These are phyloP conservation scores for Boletus huronensis DNA, from an alignment of 768 basidiomycete genomes.

Conservation along the genomic window DNA sequence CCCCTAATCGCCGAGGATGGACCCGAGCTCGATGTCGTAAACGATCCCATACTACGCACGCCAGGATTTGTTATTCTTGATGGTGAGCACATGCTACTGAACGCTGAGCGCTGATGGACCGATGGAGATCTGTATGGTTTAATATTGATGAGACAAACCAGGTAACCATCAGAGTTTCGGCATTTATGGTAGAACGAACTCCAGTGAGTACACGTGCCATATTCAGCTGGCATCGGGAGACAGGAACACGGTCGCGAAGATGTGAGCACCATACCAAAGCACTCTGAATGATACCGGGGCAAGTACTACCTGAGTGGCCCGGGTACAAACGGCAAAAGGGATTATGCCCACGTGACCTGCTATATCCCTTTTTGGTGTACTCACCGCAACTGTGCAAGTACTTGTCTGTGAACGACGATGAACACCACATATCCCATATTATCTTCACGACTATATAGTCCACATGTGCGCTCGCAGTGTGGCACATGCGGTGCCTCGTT, in stretches of 20 bases:
- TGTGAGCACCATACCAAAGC: not conserved
- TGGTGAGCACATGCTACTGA: not conserved
- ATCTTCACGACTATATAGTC: slow-evolving; percentile 61
- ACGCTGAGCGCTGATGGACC: not conserved
- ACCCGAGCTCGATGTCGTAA: not conserved
- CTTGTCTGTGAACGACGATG: slow-evolving; percentile 36
- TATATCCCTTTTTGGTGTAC: slow-evolving; percentile 5
- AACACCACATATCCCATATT: slow-evolving; percentile 46
- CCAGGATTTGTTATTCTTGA: not conserved
- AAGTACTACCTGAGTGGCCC: too few relatives aligned
- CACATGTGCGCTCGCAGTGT: slow-evolving; percentile 66
- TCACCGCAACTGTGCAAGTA: not conserved
- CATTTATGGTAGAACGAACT: not conserved
- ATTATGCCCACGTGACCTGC: slow-evolving; percentile 15
- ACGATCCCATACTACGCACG: not conserved
- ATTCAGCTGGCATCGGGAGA: too few relatives aligned
- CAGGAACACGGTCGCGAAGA: too few relatives aligned
- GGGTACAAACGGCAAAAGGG: too few relatives aligned
- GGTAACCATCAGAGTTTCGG: not conserved
- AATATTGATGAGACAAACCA: not conserved
- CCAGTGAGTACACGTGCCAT: too few relatives aligned
- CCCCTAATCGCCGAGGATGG: not conserved
- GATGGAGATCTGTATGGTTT: not conserved
- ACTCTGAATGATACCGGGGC: not conserved
- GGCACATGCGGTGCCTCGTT: slow-evolving; percentile 49